Evolutionary conservation across 768 basidiomycete species (phyloP).

Genomic region (Hygrophorus russula): DNA sequence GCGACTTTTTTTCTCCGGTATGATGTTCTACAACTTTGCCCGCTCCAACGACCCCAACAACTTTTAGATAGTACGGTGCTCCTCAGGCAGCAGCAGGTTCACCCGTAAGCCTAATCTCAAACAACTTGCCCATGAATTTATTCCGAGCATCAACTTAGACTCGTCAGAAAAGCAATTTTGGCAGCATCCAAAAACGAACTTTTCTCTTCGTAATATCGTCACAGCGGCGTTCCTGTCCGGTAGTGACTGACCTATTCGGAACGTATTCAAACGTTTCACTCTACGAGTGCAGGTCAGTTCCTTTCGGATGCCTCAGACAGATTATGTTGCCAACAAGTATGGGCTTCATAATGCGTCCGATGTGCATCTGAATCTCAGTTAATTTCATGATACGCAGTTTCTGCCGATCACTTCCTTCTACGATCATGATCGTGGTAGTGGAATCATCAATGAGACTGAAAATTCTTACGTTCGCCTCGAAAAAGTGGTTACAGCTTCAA

Average conservation of each 20-base stretch:
- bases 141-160: conserved; percentile 88
- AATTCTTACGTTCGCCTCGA: too few species aligned
- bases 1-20: conserved; percentile 94
- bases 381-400: too few species aligned
- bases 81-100: conserved; percentile 80
- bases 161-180: neutral
- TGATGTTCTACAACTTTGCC: conserved; percentile 80
- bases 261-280: conserved; percentile 92
- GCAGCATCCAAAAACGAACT: conserved; percentile 1
- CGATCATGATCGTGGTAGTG: too few species aligned
- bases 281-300: conserved; percentile 20
- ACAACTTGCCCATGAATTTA: conserved; percentile 92
- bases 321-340: conserved; percentile 53
- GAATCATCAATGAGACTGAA: too few species aligned
- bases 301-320: conserved; percentile 1
- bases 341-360: conserved; percentile 92
- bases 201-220: too few species aligned
- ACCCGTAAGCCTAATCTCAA: conserved; percentile 95
- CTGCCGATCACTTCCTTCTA: too few species aligned
- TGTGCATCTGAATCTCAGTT: too few species aligned
- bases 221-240: conserved; percentile 90
- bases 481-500: too few species aligned
- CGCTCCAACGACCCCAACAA: conserved; percentile 38
- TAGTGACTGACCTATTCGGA: conserved; percentile 98
- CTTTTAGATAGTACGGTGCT: conserved; percentile 57